These are phyloP conservation scores for Talaromyces trachyspermus DNA, from an alignment of 495 filamentous ascomycete genomes.

Conservation along the genomic window DNA sequence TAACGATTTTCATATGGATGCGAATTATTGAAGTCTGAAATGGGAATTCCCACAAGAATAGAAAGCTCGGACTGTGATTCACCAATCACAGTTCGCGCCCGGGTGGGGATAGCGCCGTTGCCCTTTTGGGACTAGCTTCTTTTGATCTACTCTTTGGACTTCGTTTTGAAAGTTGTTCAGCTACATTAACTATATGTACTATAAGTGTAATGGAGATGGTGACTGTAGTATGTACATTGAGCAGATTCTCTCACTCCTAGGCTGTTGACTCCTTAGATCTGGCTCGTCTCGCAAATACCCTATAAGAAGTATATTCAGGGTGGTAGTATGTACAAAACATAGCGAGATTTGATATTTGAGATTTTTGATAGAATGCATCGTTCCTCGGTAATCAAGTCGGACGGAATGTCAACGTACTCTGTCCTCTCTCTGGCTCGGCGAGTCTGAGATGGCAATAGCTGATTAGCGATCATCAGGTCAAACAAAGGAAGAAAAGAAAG, in stretches of 20 bases:
- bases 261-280: too few species aligned
- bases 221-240: too few species aligned
- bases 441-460: neutral
- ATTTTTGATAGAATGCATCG: too few species aligned
- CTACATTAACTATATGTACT: too few species aligned
- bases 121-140: neutral
- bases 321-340: neutral
- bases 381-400: neutral
- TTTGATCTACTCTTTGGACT: too few species aligned
- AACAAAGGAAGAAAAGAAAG: constrained; percentile 1
- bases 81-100: neutral
- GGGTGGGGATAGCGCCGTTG: neutral
- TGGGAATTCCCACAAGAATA: constrained; percentile 6
- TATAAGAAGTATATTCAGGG: too few species aligned
- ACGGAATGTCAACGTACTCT: constrained; percentile 7
- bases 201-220: too few species aligned
- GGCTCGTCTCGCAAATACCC: too few species aligned
- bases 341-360: too few species aligned
- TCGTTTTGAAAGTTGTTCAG: too few species aligned
- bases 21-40: constrained; percentile 3
- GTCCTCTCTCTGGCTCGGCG: constrained; percentile 7
- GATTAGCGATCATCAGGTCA: neutral
- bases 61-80: constrained; percentile 1
- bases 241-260: too few species aligned
- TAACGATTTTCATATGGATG: neutral